Evolutionary conservation across 129 eudicot species (phyloP).

Genomic region (Saposhnikovia divaricata): DNA sequence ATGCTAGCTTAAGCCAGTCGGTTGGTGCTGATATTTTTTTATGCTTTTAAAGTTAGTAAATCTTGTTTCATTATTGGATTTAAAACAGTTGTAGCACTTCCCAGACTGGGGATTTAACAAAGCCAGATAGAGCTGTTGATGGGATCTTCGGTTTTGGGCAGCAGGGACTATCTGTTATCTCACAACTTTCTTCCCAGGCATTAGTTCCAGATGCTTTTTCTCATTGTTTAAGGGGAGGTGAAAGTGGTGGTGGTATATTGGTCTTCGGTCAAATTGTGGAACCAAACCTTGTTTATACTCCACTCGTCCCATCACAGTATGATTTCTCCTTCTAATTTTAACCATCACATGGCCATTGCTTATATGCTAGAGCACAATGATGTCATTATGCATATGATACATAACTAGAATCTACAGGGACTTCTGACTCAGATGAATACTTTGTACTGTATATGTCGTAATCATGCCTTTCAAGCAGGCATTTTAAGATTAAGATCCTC

Average conservation of each 20-base stretch:
- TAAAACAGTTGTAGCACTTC: slow-evolving; percentile 80
- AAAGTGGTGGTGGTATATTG: slow-evolving; percentile 81
- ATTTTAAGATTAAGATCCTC: background rate
- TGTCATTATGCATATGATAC: background rate
- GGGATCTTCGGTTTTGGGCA: slow-evolving; percentile 98
- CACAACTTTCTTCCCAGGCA: slow-evolving; percentile 88
- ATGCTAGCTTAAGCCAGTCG: slow-evolving; percentile 16
- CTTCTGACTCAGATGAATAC: background rate
- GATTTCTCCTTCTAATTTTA: slow-evolving; percentile 24
- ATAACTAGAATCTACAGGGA: background rate
- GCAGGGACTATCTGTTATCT: slow-evolving; percentile 81
- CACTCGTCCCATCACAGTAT: slow-evolving; percentile 86
- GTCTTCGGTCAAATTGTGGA: slow-evolving; percentile 87
- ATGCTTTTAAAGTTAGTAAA: slow-evolving; percentile 1
- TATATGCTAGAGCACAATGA: background rate
- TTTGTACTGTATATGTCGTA: background rate
- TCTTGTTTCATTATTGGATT: slow-evolving; percentile 20
- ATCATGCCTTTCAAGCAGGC: background rate
- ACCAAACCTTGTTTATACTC: slow-evolving; percentile 86
- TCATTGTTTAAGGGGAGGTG: slow-evolving; percentile 82
- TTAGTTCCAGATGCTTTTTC: slow-evolving; percentile 68
- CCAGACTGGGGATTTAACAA: slow-evolving; percentile 81
- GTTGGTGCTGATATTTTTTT: background rate
- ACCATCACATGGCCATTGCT: background rate
- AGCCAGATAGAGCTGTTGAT: slow-evolving; percentile 87